phyloP scores from a whole-genome alignment of 345 rosid genomes.

The rapeseed (Brassica napus) region Da-Ae NC_063436.1:5622001-5622500 shows the following conservation, averaged over 20 bases:
- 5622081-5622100: conserved; percentile 39
- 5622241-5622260: conserved; percentile 21
- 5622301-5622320: conserved; percentile 17
- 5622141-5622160: conserved; percentile 4
- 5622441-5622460: conserved; percentile 28
- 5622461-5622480: neutral
- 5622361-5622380: conserved; percentile 17
- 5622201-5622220: conserved; percentile 2
- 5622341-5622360: neutral
- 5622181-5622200: neutral
- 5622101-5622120: conserved; percentile 27
- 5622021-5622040: conserved; percentile 26
- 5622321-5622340: conserved; percentile 8
- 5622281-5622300: conserved; percentile 10
- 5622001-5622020: conserved; percentile 17
- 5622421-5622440: neutral
- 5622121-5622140: conserved; percentile 20
- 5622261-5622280: conserved; percentile 22
- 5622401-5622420: conserved; percentile 17
- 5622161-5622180: conserved; percentile 29
- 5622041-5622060: conserved; percentile 44
- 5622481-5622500: neutral
- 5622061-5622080: conserved; percentile 44
- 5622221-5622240: neutral
- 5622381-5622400: conserved; percentile 17